Conservation (phyloP, 176 grass and related monocot species). For the Eragrostis nindensis region DNA sequence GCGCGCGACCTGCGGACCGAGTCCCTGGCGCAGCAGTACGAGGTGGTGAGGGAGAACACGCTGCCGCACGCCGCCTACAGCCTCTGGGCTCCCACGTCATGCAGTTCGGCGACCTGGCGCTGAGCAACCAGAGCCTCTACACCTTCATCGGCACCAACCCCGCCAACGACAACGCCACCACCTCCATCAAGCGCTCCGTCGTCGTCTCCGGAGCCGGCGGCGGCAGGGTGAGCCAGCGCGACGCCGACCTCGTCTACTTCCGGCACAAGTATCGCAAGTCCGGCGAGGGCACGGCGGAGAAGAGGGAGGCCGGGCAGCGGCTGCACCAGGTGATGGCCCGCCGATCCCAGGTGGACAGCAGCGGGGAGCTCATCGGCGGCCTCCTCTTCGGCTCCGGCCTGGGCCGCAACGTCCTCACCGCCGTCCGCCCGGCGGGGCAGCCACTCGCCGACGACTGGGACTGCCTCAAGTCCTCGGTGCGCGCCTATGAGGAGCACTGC, state of each 20-base stretch:
- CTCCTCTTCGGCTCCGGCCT: slow-evolving; percentile 55
- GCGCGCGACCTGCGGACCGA: slow-evolving; percentile 56
- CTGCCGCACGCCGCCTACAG: too few species aligned
- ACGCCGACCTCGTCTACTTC: slow-evolving; percentile 77
- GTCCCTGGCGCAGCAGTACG: slow-evolving; percentile 72
- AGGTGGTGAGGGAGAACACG: too few species aligned
- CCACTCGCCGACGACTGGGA: slow-evolving; percentile 72
- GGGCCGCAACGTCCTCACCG: slow-evolving; percentile 41
- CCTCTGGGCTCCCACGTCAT: slow-evolving; percentile 78
- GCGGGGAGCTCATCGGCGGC: slow-evolving; percentile 56
- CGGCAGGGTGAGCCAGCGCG: slow-evolving; percentile 60
- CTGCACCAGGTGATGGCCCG: slow-evolving; percentile 57
- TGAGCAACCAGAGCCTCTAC: slow-evolving; percentile 44
- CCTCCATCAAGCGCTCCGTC: slow-evolving; percentile 1
- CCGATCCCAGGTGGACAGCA: slow-evolving; percentile 64
- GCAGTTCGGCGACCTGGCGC: slow-evolving; percentile 62
- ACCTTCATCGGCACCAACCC: slow-evolving; percentile 64
- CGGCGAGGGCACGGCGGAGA: slow-evolving; percentile 49
- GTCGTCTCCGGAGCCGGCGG: slow-evolving; percentile 11
- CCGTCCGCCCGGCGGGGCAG: slow-evolving; percentile 50
- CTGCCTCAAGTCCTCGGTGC: slow-evolving; percentile 70
- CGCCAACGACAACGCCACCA: slow-evolving; percentile 55
- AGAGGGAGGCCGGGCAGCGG: slow-evolving; percentile 49
- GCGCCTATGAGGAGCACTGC: slow-evolving; percentile 61
- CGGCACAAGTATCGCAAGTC: slow-evolving; percentile 63